Conservation (phyloP, 2,329 filamentous ascomycete species). For the Calonectria multiphialidica region DNA sequence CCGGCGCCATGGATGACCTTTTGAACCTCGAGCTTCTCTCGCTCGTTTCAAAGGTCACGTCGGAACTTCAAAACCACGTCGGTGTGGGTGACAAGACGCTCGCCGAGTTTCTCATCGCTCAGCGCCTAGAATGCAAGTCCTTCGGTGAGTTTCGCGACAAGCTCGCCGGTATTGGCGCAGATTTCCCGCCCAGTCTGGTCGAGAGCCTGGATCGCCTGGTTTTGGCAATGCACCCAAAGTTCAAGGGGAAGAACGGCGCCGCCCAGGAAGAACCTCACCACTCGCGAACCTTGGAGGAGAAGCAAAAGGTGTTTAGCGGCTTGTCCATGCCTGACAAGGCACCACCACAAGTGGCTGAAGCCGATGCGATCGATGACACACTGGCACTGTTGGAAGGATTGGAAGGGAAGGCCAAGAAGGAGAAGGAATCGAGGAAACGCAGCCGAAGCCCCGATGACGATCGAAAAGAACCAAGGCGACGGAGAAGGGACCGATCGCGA, state of each 20-base stretch:
- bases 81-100: slow-evolving; percentile 94
- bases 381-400: slow-evolving; percentile 91
- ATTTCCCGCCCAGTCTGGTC: slow-evolving; percentile 86
- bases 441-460: slow-evolving; percentile 70
- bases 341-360: slow-evolving; percentile 49
- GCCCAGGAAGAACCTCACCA: slow-evolving; percentile 53
- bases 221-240: slow-evolving; percentile 89
- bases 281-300: slow-evolving; percentile 71
- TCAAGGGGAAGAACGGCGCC: slow-evolving; percentile 70
- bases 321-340: slow-evolving; percentile 87
- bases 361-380: slow-evolving; percentile 89
- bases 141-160: slow-evolving; percentile 81
- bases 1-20: slow-evolving; percentile 83
- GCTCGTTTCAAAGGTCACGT: slow-evolving; percentile 93
- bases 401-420: slow-evolving; percentile 73
- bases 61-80: slow-evolving; percentile 93
- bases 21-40: slow-evolving; percentile 92
- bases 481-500: slow-evolving; percentile 55
- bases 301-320: slow-evolving; percentile 90
- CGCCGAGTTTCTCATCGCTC: slow-evolving; percentile 94
- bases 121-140: slow-evolving; percentile 81
- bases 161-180: slow-evolving; percentile 82
- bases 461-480: slow-evolving; percentile 54
- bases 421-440: slow-evolving; percentile 64
- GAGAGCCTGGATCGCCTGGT: slow-evolving; percentile 94